Base-by-base conservation (phyloP, 768 basidiomycete species). In the Leucocoprinus sp. region DNA sequence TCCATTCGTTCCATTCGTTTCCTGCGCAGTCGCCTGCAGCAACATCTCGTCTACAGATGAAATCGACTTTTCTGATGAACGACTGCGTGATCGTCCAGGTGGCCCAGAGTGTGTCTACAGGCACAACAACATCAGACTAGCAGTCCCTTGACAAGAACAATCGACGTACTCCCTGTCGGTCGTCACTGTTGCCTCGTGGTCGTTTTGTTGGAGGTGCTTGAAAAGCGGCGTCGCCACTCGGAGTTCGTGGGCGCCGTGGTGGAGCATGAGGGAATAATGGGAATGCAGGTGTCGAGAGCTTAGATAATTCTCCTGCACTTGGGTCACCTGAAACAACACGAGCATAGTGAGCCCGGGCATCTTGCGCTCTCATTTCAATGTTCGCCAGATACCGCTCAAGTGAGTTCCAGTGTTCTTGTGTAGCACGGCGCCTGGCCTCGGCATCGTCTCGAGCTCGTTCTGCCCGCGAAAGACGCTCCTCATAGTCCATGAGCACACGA, bases 391-490 rank as follows among this genome's bases (percentile, higher is more conserved):
- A 73, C 27, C 65, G 65, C 19, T 72, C 70, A 51, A 80, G 64
- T 46, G 74, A 69, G 1, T 54, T 37, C 78, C 79, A 82, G 19
- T 64, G 62, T 17, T 78, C 72, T 18, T 65, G 58, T 27, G 77
- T 47, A 44, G 66, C 59, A 41, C 63, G 64, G 47, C 69, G 55
- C 8, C 74, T 65, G 0, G 72, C 68, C 26, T 77, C 72, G 0
- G 73, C 69, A 8, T 82, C 79, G 54, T 81, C 79, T 42, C 75
- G 65, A 2, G 69, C 71, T 21, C 59, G 56, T 56, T 82, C 78
- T 3, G 76, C 75, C 42, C 65, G 63, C 28, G 66, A 62, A 1
- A 70, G 64, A 42, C 77, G 75, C 22, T 68, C 64, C 50, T 82
- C 78, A 49, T 65, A 69, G 0, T 75, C 67, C 9, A 64, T 50